Evolutionary conservation across 257 asterid genomes (phyloP).

Genomic region (Nicotiana otophora): DNA sequence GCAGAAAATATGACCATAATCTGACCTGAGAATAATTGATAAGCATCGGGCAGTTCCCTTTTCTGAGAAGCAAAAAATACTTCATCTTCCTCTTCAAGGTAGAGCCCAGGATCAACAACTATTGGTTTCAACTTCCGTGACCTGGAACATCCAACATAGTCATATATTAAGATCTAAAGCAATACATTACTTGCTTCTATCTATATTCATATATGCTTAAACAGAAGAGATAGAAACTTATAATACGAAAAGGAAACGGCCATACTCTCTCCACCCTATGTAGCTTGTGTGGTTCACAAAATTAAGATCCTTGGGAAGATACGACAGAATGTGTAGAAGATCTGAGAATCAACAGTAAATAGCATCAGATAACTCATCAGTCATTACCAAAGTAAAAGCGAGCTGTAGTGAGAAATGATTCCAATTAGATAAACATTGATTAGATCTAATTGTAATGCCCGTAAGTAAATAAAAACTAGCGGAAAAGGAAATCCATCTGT

Average conservation of each 20-base stretch:
- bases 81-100: conserved; percentile 55
- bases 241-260: conserved; percentile 13
- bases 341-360: conserved; percentile 46
- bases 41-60: conserved; percentile 79
- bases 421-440: background rate
- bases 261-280: conserved; percentile 97
- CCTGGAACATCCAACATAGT: conserved; percentile 30
- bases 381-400: background rate
- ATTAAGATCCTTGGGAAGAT: conserved; percentile 82
- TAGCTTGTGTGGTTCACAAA: conserved; percentile 89
- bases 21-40: conserved; percentile 67
- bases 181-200: background rate
- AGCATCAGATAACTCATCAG: conserved; percentile 6
- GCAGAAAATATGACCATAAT: background rate
- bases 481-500: background rate
- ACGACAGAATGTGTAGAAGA: conserved; percentile 87
- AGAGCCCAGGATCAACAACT: conserved; percentile 83
- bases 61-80: conserved; percentile 77
- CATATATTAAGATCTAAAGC: background rate
- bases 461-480: background rate
- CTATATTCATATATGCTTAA: background rate
- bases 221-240: background rate
- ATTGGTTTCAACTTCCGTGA: conserved; percentile 78
- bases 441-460: background rate
- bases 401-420: background rate